Evolutionary conservation across 2,329 filamentous ascomycete genomes (phyloP).

Genomic region (Aspergillus sp.): DNA sequence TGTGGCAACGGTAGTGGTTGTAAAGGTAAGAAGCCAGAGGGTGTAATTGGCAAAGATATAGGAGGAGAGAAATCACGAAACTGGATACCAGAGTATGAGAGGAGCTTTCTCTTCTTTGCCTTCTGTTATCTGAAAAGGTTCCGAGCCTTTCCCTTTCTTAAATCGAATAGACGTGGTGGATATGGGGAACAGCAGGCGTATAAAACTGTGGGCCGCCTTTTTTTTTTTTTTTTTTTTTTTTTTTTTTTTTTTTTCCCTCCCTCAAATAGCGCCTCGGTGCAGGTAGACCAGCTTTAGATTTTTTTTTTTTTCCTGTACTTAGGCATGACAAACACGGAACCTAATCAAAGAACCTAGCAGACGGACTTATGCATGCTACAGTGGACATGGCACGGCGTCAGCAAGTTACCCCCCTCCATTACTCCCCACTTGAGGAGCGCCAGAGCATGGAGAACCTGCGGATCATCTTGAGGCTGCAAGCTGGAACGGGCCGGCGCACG

Average conservation of each 20-base stretch:
- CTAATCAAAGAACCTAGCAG: conserved; percentile 38
- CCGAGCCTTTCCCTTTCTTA: conserved; percentile 7
- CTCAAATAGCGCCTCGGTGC: conserved; percentile 21
- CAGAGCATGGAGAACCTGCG: conserved; percentile 37
- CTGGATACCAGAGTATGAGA: neutral
- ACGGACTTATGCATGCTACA: conserved; percentile 39
- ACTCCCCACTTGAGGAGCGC: conserved; percentile 33
- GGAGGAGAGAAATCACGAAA: conserved; percentile 2
- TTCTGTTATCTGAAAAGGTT: conserved; percentile 5
- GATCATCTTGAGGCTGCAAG: conserved; percentile 46
- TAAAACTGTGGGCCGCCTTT: conserved; percentile 37
- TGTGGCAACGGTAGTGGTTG: conserved; percentile 6
- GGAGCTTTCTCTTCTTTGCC: neutral
- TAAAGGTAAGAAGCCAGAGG: conserved; percentile 12
- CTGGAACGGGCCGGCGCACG: conserved; percentile 49
- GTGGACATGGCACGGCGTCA: conserved; percentile 35
- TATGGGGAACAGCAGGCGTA: conserved; percentile 40
- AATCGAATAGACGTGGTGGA: conserved; percentile 18
- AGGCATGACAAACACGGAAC: conserved; percentile 35
- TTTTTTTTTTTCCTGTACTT: conserved; percentile 3
- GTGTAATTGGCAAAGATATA: conserved; percentile 12
- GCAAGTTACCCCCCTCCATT: conserved; percentile 31
- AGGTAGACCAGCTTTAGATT: conserved; percentile 12
- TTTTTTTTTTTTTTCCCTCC: too few species aligned
- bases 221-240: too few species aligned